Base-by-base conservation (phyloP, 2,329 filamentous ascomycete species). In the Phyllosticta citriasiana region DNA sequence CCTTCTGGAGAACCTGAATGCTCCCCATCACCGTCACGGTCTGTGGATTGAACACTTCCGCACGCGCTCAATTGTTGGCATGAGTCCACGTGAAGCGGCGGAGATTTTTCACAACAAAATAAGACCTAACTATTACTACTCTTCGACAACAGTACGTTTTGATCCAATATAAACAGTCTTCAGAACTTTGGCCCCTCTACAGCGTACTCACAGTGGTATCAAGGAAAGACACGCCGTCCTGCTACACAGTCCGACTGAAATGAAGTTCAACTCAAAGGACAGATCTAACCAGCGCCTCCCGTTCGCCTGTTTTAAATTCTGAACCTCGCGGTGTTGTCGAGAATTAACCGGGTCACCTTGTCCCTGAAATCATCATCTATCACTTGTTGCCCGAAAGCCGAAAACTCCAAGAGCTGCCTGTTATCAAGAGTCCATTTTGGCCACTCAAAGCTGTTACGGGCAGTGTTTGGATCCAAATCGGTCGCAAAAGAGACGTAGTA, bases 401-500 rank as follows among this genome's bases (percentile, higher is more conserved):
- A 71, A 62, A 84, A 78, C 30, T 80, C 72, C 67, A 83, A 70
- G 63, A 90, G 68, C 68, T 82, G 72, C 61, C 79, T 77, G 1
- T 69, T 70, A 2, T 74, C 67, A 14, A 71, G 76, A 26, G 53
- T 72, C 81, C 82, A 87, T 66, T 79, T 71, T 40, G 82, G 82
- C 82, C 82, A 85, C 66, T 65, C 75, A 12, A 30, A 30, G 65
- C 63, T 76, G 3, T 66, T 64, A 8, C 63, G 57, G 4, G 73
- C 82, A 24, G 77, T 72, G 67, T 92, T 92, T 0, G 89, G 89
- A 69, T 92, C 83, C 53, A 86, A 72, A 53, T 85, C 83, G 70
- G 89, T 81, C 6, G 91, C 67, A 68, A 93, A 93, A 57, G 83
- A 85, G 67, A 86, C 78, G 68, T 91, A 92, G 72, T 91, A 92